Conservation (phyloP, 345 rosid genomes). For the Odontarrhena argentea region DNA sequence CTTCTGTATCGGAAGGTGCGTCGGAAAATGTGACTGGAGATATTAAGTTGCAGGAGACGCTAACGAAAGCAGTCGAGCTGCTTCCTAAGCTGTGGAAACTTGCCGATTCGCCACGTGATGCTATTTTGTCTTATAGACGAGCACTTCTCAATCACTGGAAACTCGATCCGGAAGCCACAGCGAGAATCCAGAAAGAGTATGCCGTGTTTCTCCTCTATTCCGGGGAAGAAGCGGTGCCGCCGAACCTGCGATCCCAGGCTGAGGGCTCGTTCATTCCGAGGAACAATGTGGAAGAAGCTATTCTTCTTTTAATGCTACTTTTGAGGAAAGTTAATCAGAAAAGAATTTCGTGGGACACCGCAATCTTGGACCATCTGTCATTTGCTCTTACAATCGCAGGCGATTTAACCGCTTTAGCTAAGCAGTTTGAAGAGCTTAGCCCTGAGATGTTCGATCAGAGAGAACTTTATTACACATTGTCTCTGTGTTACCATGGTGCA, state of each 20-base stretch:
- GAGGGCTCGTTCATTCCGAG: constrained; percentile 70
- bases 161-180: constrained; percentile 59
- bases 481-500: constrained; percentile 68
- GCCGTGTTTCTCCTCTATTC: constrained; percentile 74
- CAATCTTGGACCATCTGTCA: constrained; percentile 79
- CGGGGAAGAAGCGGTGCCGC: constrained; percentile 85
- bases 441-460: constrained; percentile 60
- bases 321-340: constrained; percentile 60
- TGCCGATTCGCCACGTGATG: constrained; percentile 61
- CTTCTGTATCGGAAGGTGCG: constrained; percentile 73
- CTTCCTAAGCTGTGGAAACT: constrained; percentile 87
- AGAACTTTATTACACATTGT: constrained; percentile 56
- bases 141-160: constrained; percentile 77
- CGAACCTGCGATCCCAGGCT: constrained; percentile 66
- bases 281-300: constrained; percentile 80
- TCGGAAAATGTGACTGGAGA: constrained; percentile 70
- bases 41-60: constrained; percentile 74
- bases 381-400: constrained; percentile 74
- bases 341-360: constrained; percentile 69
- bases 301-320: constrained; percentile 75
- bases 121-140: constrained; percentile 65
- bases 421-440: constrained; percentile 63
- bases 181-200: constrained; percentile 75
- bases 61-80: constrained; percentile 73
- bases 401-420: constrained; percentile 57